phyloP scores from a whole-genome alignment of 345 rosid genomes.

The Sonneratia caseolaris region DNA sequence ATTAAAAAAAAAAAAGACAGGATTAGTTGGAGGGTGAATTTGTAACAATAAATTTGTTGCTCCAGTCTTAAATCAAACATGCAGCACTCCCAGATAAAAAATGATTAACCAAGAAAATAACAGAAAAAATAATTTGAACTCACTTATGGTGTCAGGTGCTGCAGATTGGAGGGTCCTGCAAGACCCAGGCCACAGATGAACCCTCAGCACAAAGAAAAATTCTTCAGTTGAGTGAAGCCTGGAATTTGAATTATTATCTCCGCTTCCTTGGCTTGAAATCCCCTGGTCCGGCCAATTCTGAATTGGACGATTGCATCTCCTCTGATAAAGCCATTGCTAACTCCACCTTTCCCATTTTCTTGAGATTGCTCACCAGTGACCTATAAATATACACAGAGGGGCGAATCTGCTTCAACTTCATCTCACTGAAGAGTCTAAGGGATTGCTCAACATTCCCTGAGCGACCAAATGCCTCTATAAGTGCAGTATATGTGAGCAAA shows the following conservation, averaged over 20 bases:
- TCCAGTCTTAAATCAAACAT: too few relatives aligned
- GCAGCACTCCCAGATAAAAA: too few relatives aligned
- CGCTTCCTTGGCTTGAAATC: slow-evolving; percentile 45
- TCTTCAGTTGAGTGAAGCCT: neutral
- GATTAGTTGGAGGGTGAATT: neutral
- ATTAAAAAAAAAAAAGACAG: too few relatives aligned
- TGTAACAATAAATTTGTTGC: too few relatives aligned
- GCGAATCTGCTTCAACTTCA: slow-evolving; percentile 50
- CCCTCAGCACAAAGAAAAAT: neutral
- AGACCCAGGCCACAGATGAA: neutral
- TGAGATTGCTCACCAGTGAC: slow-evolving; percentile 32
- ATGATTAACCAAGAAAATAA: too few relatives aligned
- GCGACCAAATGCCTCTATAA: slow-evolving; percentile 65
- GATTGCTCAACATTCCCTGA: slow-evolving; percentile 55
- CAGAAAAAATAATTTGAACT: neutral
- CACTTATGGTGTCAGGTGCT: neutral
- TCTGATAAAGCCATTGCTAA: slow-evolving; percentile 37
- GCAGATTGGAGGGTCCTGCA: neutral
- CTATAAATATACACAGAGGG: slow-evolving; percentile 61
- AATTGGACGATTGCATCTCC: slow-evolving; percentile 48
- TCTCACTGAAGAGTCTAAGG: slow-evolving; percentile 55
- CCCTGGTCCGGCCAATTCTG: slow-evolving; percentile 48
- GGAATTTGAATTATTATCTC: neutral
- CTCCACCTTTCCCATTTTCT: slow-evolving; percentile 43
- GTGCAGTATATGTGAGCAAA: slow-evolving; percentile 71